These are phyloP conservation scores for Malus asiatica DNA, from an alignment of 306 rosid genomes.

Conservation along the genomic window DNA sequence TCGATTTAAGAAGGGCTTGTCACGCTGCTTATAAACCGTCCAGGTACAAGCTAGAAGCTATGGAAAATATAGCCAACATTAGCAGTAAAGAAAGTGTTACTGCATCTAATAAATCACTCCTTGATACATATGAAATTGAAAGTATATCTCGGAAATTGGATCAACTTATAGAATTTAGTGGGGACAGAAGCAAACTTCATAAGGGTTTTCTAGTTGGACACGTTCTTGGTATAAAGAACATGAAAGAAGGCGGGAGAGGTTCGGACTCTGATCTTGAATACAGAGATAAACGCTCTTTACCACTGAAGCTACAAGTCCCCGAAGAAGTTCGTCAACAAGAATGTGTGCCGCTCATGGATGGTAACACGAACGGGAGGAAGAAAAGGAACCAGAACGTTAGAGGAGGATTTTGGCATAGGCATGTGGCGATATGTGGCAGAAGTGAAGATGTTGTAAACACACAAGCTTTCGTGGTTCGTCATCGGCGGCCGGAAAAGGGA, in stretches of 20 bases:
- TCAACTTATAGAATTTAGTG: constrained; percentile 27
- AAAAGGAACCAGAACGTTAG: constrained; percentile 32
- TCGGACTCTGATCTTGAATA: background rate
- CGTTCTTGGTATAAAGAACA: background rate
- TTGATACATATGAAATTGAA: constrained; percentile 55
- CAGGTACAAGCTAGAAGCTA: constrained; percentile 62
- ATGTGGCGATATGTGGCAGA: constrained; percentile 44
- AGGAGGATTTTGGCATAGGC: constrained; percentile 35
- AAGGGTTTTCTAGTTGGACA: background rate
- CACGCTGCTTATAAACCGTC: constrained; percentile 38
- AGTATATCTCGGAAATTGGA: constrained; percentile 45
- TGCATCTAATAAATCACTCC: constrained; percentile 24
- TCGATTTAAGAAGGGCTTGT: constrained; percentile 13
- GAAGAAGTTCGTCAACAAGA: background rate
- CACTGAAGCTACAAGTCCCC: background rate
- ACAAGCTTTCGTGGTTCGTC: background rate
- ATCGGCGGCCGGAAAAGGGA: constrained; percentile 9
- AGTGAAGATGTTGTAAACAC: constrained; percentile 44
- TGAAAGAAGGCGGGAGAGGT: background rate
- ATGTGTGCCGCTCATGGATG: background rate
- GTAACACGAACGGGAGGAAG: background rate
- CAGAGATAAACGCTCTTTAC: background rate
- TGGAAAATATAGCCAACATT: constrained; percentile 3
- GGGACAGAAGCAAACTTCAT: background rate
- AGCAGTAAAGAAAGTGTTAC: background rate